Conservation (phyloP, 2,329 filamentous ascomycete genomes). For the Verticillium isaacii region DNA sequence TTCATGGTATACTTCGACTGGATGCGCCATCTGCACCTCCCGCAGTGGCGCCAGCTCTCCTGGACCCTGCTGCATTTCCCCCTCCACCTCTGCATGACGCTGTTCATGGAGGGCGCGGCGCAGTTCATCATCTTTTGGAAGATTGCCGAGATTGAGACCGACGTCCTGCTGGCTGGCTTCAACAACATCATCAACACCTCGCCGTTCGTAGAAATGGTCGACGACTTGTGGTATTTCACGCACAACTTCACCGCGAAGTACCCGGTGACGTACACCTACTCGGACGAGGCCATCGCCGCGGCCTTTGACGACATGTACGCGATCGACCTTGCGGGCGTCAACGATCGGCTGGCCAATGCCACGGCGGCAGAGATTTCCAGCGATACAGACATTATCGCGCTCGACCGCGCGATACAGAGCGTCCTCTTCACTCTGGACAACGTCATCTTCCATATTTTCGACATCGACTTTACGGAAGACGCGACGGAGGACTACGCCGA, state of each 20-base stretch:
- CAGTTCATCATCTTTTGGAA: slow-evolving; percentile 48
- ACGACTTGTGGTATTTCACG: slow-evolving; percentile 7
- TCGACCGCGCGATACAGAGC: not conserved
- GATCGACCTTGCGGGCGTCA: slow-evolving; percentile 21
- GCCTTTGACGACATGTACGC: slow-evolving; percentile 21
- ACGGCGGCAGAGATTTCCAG: slow-evolving; percentile 2
- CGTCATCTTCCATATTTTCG: slow-evolving; percentile 2
- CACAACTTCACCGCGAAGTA: slow-evolving; percentile 20
- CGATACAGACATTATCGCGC: not conserved
- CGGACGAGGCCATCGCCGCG: slow-evolving; percentile 12
- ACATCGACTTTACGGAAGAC: slow-evolving; percentile 23
- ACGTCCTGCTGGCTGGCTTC: slow-evolving; percentile 16
- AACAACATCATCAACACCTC: slow-evolving; percentile 10
- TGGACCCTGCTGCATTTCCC: slow-evolving; percentile 57
- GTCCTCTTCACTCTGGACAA: slow-evolving; percentile 2
- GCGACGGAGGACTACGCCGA: slow-evolving; percentile 12
- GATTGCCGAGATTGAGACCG: slow-evolving; percentile 18
- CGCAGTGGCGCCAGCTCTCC: slow-evolving; percentile 52
- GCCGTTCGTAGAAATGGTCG: not conserved
- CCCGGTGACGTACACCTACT: slow-evolving; percentile 18
- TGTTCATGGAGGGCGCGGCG: slow-evolving; percentile 59
- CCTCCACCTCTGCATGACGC: slow-evolving; percentile 57
- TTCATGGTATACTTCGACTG: slow-evolving; percentile 53
- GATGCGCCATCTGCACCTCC: slow-evolving; percentile 58
- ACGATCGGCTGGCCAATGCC: slow-evolving; percentile 5